phyloP scores from a whole-genome alignment of 2,329 filamentous ascomycete genomes.

The Trichoderma sp. region DNA sequence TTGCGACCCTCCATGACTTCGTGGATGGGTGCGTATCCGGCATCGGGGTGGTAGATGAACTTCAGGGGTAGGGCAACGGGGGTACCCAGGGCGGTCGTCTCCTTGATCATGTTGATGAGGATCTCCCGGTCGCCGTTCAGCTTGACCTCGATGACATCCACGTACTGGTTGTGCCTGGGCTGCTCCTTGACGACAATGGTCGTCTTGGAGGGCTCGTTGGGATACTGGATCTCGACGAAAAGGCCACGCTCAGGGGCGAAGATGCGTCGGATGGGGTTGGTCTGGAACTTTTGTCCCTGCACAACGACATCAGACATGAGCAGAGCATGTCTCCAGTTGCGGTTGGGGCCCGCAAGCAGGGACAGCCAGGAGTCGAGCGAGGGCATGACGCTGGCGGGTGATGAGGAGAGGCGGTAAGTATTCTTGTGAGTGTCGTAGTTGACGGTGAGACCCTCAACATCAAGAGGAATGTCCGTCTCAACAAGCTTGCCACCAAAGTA shows the following conservation, averaged over 20 bases:
- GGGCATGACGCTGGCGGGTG: conserved; percentile 73
- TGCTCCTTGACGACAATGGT: conserved; percentile 86
- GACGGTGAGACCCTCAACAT: conserved; percentile 84
- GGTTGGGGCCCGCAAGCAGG: conserved; percentile 79
- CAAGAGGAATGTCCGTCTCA: conserved; percentile 69
- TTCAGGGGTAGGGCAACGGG: conserved; percentile 81
- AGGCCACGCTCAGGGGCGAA: conserved; percentile 85
- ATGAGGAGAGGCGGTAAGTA: conserved; percentile 79
- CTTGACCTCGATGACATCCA: conserved; percentile 86
- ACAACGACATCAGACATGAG: conserved; percentile 93
- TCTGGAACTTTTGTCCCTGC: conserved; percentile 95
- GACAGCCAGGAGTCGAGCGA: conserved; percentile 82
- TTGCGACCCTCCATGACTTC: conserved; percentile 97
- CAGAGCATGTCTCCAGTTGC: conserved; percentile 93
- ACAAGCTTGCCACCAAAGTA: conserved; percentile 92
- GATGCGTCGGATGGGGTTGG: conserved; percentile 90
- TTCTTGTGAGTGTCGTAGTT: conserved; percentile 77
- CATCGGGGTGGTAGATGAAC: conserved; percentile 93
- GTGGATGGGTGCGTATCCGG: conserved; percentile 94
- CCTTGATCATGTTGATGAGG: conserved; percentile 86
- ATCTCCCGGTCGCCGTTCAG: conserved; percentile 77
- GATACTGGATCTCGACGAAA: conserved; percentile 82
- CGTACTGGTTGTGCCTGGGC: conserved; percentile 79
- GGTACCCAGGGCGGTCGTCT: conserved; percentile 81
- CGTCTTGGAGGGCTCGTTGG: conserved; percentile 80